Percentiles rank a stretch among this genome's conserved stretches.
These are phyloP conservation scores for Leucocoprinus birnbaumii DNA, from an alignment of 768 basidiomycete species.

Conservation along the genomic window DNA sequence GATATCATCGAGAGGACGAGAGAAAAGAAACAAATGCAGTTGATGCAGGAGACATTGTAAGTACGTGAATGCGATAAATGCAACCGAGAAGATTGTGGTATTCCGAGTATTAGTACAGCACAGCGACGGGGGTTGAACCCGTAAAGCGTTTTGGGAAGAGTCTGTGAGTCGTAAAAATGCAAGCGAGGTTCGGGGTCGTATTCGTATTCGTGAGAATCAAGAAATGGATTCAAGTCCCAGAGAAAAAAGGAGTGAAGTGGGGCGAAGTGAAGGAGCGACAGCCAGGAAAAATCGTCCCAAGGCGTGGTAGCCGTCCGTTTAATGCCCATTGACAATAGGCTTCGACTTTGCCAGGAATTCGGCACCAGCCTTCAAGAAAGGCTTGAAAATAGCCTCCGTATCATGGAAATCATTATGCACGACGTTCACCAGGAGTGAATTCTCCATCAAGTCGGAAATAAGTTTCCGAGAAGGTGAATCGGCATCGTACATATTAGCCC, in stretches of 20 bases:
- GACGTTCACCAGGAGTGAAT: constrained; percentile 86
- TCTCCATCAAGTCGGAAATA: constrained; percentile 77
- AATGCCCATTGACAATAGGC: constrained; percentile 40
- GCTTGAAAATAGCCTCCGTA: constrained; percentile 78
- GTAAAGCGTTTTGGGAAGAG: constrained; percentile 26
- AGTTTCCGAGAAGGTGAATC: constrained; percentile 73
- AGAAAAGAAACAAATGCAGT: constrained; percentile 42
- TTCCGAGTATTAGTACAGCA: constrained; percentile 23
- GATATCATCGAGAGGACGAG: not conserved
- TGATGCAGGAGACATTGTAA: constrained; percentile 42
- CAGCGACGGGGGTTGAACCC: constrained; percentile 88
- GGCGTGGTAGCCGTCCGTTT: constrained; percentile 5
- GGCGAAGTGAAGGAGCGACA: too few relatives aligned
- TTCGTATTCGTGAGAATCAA: constrained; percentile 9
- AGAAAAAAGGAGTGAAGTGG: not conserved
- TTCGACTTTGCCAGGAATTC: constrained; percentile 47
- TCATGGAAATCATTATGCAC: constrained; percentile 96
- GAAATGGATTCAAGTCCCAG: not conserved
- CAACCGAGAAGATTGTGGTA: constrained; percentile 18
- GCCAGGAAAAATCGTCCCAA: too few relatives aligned
- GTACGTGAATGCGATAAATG: constrained; percentile 13
- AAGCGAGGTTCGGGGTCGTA: constrained; percentile 12
- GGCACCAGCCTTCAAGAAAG: constrained; percentile 77
- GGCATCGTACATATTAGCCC: constrained; percentile 84
- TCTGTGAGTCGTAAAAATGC: constrained; percentile 15